Evolutionary conservation across 352 stramenopile species (phyloP), one percentile per base, ranked within the genome.

Genomic region (Phytopythium helicoides): DNA sequence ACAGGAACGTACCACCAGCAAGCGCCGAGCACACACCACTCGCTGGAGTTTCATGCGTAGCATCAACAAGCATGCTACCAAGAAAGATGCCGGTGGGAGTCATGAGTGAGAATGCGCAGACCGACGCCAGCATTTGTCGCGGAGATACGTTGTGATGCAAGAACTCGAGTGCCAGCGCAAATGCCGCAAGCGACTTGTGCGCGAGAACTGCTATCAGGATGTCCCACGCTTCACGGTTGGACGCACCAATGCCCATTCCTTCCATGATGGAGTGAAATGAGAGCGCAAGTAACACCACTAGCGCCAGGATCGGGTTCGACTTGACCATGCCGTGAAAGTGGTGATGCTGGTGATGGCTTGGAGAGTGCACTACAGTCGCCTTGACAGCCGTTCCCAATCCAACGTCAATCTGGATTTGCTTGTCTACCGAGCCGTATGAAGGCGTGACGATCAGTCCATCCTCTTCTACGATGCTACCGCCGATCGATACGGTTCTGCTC

Each of bases 211-310:
- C 83, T 10, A 89, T 48, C 0, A 94, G 62, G 37, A 94, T 89
- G 48, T 89, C 80, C 83, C 81, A 94, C 1, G 79, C 77, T 2
- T 68, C 66, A 19, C 61, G 60, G 42, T 58, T 75, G 5, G 81
- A 71, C 1, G 83, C 83, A 18, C 83, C 83, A 36, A 94, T 76
- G 54, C 81, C 83, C 69, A 94, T 88, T 37, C 83, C 83, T 64
- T 94, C 83, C 81, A 94, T 89, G 22, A 92, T 59, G 12, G 83
- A 94, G 58, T 94, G 83, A 63, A 94, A 92, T 3, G 83, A 94
- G 31, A 94, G 62, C 31, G 83, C 83, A 12, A 76, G 57, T 56
- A 92, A 89, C n/a, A 94, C 69, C 8, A 89, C 66, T n/a, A 89
- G 68, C 23, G 81, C 79, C 26, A 92, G 51, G 23, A 83, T 61